phyloP scores from a whole-genome alignment of 331 rosid species.

The Arachis monticola region DNA sequence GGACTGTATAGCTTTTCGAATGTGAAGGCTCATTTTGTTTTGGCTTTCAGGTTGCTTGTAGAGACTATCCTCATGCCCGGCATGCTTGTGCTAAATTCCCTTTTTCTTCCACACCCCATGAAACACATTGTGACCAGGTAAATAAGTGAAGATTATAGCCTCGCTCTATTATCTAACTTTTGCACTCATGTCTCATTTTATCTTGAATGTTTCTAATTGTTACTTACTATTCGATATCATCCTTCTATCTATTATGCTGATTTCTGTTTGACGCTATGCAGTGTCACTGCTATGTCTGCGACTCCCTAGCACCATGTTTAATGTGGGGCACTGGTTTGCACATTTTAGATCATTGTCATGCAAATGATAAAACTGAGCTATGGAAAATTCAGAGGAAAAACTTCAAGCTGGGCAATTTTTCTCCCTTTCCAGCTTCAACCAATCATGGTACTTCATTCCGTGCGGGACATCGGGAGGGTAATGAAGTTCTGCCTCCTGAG shows the following conservation, averaged over 20 bases:
- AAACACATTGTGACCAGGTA: slow-evolving; percentile 64
- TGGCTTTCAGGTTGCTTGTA: slow-evolving; percentile 74
- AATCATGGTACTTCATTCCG: slow-evolving; percentile 19
- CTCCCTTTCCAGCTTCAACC: slow-evolving; percentile 47
- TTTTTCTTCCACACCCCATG: slow-evolving; percentile 68
- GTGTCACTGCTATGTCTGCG: slow-evolving; percentile 91
- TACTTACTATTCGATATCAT: slow-evolving; percentile 19
- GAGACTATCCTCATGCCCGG: slow-evolving; percentile 88
- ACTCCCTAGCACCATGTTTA: slow-evolving; percentile 69
- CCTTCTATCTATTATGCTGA: slow-evolving; percentile 15
- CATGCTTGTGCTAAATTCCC: slow-evolving; percentile 77
- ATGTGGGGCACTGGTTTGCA: slow-evolving; percentile 57
- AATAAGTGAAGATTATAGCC: slow-evolving; percentile 23
- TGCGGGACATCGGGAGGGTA: slow-evolving; percentile 25
- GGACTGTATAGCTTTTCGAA: slow-evolving; percentile 2
- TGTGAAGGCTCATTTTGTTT: slow-evolving; percentile 22
- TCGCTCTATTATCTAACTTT: slow-evolving; percentile 7
- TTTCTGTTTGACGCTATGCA: slow-evolving; percentile 50
- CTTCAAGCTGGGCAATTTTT: slow-evolving; percentile 42
- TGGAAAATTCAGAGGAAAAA: slow-evolving; percentile 61
- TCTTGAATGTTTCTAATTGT: slow-evolving; percentile 1
- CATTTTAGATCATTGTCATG: slow-evolving; percentile 69
- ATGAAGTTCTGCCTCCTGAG: slow-evolving; percentile 31
- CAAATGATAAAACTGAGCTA: slow-evolving; percentile 61
- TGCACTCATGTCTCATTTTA: not conserved